Percentiles rank a stretch among this genome's conserved stretches.
phyloP scores from a whole-genome alignment of 2,329 filamentous ascomycete genomes.

The Nothophaeocryptopus gaeumannii region DNA sequence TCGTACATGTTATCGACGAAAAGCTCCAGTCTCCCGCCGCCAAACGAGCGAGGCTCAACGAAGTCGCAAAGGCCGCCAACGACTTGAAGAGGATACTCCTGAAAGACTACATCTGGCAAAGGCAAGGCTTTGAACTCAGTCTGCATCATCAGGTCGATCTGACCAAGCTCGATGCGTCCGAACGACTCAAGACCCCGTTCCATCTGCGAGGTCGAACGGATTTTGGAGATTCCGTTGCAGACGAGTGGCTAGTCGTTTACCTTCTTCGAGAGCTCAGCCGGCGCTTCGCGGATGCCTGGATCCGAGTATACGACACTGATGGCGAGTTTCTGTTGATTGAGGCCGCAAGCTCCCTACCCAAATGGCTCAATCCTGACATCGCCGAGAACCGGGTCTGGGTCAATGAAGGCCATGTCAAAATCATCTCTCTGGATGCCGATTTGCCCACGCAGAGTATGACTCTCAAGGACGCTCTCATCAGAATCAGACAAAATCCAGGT shows the following conservation, averaged over 20 bases:
- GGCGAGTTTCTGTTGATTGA: constrained; percentile 95
- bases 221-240: constrained; percentile 91
- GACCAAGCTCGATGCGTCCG: constrained; percentile 1
- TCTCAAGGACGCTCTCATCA: constrained; percentile 61
- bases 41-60: constrained; percentile 64
- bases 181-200: constrained; percentile 15
- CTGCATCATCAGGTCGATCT: constrained; percentile 48
- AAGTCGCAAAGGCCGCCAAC: constrained; percentile 66
- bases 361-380: constrained; percentile 88
- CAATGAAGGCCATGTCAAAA: constrained; percentile 67
- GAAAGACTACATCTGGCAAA: constrained; percentile 94
- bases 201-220: constrained; percentile 70
- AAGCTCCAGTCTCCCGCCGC: constrained; percentile 49
- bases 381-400: constrained; percentile 90
- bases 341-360: constrained; percentile 80
- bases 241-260: constrained; percentile 96
- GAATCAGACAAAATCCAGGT: constrained; percentile 56
- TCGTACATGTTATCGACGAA: constrained; percentile 67
- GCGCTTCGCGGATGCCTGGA: constrained; percentile 71
- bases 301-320: constrained; percentile 79
- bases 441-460: constrained; percentile 51
- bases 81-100: constrained; percentile 63
- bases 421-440: constrained; percentile 59
- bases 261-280: constrained; percentile 77
- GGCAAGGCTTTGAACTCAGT: constrained; percentile 73